These are phyloP conservation scores for Aspergillus spinulosporus DNA, from an alignment of 2,329 filamentous ascomycete species.

Conservation along the genomic window DNA sequence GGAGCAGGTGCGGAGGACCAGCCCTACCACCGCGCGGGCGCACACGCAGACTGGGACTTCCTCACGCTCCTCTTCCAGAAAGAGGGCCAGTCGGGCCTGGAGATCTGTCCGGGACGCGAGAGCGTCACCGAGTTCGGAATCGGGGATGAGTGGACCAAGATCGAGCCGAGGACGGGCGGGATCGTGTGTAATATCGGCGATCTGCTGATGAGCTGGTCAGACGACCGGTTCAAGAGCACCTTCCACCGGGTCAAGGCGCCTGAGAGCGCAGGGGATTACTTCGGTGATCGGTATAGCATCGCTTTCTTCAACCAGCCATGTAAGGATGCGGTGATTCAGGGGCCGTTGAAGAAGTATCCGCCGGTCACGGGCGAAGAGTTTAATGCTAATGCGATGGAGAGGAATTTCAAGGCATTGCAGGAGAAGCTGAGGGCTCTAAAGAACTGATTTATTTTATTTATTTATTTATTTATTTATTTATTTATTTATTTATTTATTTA, in stretches of 20 bases:
- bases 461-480: no score
- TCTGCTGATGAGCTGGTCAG: conserved; percentile 66
- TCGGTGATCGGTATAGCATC: conserved; percentile 63
- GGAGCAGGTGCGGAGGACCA: conserved; percentile 28
- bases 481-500: no score
- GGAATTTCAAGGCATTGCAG: conserved; percentile 57
- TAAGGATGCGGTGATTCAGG: conserved; percentile 60
- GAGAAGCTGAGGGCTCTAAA: conserved; percentile 44
- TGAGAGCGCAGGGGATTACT: conserved; percentile 55
- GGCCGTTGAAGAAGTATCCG: conserved; percentile 62
- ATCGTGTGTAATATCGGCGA: conserved; percentile 68
- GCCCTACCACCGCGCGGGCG: conserved; percentile 60
- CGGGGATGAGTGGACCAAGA: conserved; percentile 63
- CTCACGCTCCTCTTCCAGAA: conserved; percentile 65
- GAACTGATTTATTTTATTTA: not conserved
- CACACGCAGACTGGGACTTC: conserved; percentile 65
- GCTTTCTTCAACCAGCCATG: conserved; percentile 67
- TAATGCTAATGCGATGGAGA: conserved; percentile 56
- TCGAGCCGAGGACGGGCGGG: conserved; percentile 55
- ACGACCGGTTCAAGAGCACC: conserved; percentile 67
- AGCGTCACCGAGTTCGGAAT: conserved; percentile 59
- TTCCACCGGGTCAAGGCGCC: conserved; percentile 66
- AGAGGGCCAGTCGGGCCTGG: conserved; percentile 60
- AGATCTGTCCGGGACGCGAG: conserved; percentile 67
- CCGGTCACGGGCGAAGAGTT: conserved; percentile 62